A percentile compares a stretch with the other conserved stretches of the same genome.
These are phyloP conservation scores for Hydnum rufescens DNA, from an alignment of 768 basidiomycete genomes.

Conservation along the genomic window DNA sequence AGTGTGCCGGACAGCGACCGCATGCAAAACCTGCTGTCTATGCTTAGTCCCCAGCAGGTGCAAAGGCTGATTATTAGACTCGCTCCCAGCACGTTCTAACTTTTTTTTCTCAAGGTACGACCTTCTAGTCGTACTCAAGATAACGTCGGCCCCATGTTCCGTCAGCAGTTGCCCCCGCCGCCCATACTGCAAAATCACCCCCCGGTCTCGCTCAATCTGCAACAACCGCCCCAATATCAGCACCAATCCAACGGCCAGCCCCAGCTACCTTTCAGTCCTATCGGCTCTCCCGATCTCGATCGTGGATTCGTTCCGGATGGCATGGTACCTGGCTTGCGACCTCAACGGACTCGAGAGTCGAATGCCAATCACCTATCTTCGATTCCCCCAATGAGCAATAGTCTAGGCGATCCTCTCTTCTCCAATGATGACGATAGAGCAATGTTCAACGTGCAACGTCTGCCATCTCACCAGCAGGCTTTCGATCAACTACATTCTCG, in stretches of 20 bases:
- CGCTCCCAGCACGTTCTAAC: not conserved
- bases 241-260: not conserved
- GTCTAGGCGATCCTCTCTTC: not conserved
- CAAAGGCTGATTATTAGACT: not conserved
- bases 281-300: conserved; percentile 19
- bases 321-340: conserved; percentile 67
- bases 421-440: conserved; percentile 27
- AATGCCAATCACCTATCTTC: not conserved
- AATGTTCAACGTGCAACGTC: conserved; percentile 29
- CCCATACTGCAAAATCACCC: not conserved
- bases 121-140: not conserved
- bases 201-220: conserved; percentile 19
- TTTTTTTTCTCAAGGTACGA: not conserved
- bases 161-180: not conserved
- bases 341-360: conserved; percentile 26
- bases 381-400: not conserved
- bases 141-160: not conserved
- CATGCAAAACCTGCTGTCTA: conserved; percentile 1
- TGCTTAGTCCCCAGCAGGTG: not conserved
- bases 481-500: conserved; percentile 38
- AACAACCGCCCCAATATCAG: conserved; percentile 15
- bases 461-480: conserved; percentile 30
- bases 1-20: not conserved
- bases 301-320: conserved; percentile 66
- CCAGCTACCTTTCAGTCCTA: conserved; percentile 1